Base-by-base conservation (phyloP, 2,329 filamentous ascomycete species). In the Drechslera avenae region DNA sequence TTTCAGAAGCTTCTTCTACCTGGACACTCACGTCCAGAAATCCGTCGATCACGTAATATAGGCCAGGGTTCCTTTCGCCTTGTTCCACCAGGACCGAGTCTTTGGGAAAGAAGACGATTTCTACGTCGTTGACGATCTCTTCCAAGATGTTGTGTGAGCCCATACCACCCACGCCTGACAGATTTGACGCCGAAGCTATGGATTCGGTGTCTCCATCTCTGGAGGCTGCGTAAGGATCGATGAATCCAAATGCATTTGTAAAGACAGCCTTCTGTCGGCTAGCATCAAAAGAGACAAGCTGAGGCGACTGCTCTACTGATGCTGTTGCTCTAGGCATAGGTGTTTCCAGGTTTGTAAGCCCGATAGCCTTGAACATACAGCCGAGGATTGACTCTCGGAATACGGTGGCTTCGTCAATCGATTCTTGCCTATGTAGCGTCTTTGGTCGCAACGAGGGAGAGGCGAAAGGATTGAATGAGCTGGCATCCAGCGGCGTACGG, bases 21-120 rank as follows among this genome's bases (percentile, higher is more conserved):
- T 90, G 86, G n/a, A 95, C 87, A 54, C 91, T 91, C 35, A 97
- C 92, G 66, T 99, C 94, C 30, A 99, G 78, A 64, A 99, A 99
- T 0, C 94, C 94, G 71, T 99, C 94, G 41, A 99, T 89, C 3
- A 99, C 93, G 73, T 99, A 99, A 76, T 99, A 99, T 0, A 99
- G 73, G 0, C 94, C 94, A 0, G 94, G 94, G 62, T 95, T 96
- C n/a, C 94, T 84, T 72, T 99, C 94, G 8, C 94, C 93, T 75
- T 97, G 92, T 67, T 99, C 94, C 0, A 99, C 92, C 13, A 99
- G 81, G 0, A 99, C 89, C 1, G 94, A 93, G 2, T 90, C 92
- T 71, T 97, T 90, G 0, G 92, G 93, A 60, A 99, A 99, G 76
- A 90, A 97, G 5, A 99, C 94, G 59, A 99, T 97, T 68, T 99